These are phyloP conservation scores for Cystobasidium ongulense DNA, from an alignment of 768 basidiomycete genomes.

Conservation along the genomic window DNA sequence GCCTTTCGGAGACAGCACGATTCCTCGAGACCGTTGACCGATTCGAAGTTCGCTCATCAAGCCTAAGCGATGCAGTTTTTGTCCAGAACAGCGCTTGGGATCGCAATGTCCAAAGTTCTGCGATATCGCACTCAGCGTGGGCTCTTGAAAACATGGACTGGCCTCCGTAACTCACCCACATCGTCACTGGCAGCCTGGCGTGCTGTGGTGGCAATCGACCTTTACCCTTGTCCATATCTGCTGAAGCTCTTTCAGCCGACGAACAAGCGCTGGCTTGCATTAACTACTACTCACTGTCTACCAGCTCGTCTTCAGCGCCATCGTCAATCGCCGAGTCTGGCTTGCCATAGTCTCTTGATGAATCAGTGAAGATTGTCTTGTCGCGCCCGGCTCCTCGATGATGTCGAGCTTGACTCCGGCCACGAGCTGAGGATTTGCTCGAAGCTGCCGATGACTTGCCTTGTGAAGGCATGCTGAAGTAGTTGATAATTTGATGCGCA, in stretches of 20 bases:
- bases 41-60: conserved; percentile 74
- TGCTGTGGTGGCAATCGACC: background rate
- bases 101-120: conserved; percentile 98
- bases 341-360: conserved; percentile 46
- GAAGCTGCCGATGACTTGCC: background rate
- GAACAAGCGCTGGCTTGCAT: background rate
- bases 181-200: conserved; percentile 65
- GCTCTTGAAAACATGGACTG: background rate
- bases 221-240: background rate
- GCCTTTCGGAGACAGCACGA: conserved; percentile 92
- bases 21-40: conserved; percentile 76
- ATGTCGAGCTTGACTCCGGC: conserved; percentile 14
- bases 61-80: conserved; percentile 77
- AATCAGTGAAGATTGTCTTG: conserved; percentile 29
- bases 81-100: conserved; percentile 75
- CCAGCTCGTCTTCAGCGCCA: conserved; percentile 48
- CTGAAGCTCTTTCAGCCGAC: background rate
- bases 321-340: conserved; percentile 58
- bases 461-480: background rate
- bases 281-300: conserved; percentile 42
- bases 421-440: background rate
- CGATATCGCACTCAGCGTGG: conserved; percentile 8
- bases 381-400: conserved; percentile 22
- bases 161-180: conserved; percentile 71
- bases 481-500: too few species aligned